Percentiles rank a stretch among this genome's conserved stretches.
phyloP scores from a whole-genome alignment of 1,284 basidiomycete species.

The Tylopilus orsonianus region DNA sequence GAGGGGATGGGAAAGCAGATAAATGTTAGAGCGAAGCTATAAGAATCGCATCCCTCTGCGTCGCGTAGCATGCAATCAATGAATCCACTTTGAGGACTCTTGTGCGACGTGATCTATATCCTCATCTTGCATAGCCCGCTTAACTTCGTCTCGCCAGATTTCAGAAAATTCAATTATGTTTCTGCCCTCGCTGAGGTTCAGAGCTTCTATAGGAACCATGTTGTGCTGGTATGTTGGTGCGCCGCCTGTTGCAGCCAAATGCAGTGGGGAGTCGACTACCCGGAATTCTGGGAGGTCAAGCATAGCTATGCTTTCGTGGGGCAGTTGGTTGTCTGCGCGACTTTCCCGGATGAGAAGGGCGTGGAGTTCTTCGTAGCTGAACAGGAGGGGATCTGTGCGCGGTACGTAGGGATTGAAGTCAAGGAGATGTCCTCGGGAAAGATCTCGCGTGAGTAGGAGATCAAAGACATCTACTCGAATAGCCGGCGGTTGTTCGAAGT shows the following conservation, averaged over 20 bases:
- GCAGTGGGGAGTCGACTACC: constrained; percentile 70
- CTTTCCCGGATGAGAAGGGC: constrained; percentile 32
- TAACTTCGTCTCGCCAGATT: constrained; percentile 61
- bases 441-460: constrained; percentile 80
- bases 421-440: constrained; percentile 73
- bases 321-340: constrained; percentile 1
- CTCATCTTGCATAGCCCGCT: constrained; percentile 38
- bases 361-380: constrained; percentile 79
- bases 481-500: not conserved
- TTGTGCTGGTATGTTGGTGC: constrained; percentile 82
- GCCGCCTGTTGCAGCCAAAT: constrained; percentile 64
- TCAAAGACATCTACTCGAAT: constrained; percentile 78
- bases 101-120: not conserved
- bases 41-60: constrained; percentile 9
- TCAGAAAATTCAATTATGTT: constrained; percentile 71
- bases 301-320: not conserved
- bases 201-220: constrained; percentile 89
- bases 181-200: constrained; percentile 74
- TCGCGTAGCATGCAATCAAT: too few species aligned
- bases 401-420: constrained; percentile 91
- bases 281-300: constrained; percentile 51
- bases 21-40: constrained; percentile 48
- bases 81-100: not conserved
- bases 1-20: constrained; percentile 46
- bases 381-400: constrained; percentile 85